These are phyloP conservation scores for Sclerotiophoma versabilis DNA, from an alignment of 2,329 filamentous ascomycete species.

Conservation along the genomic window DNA sequence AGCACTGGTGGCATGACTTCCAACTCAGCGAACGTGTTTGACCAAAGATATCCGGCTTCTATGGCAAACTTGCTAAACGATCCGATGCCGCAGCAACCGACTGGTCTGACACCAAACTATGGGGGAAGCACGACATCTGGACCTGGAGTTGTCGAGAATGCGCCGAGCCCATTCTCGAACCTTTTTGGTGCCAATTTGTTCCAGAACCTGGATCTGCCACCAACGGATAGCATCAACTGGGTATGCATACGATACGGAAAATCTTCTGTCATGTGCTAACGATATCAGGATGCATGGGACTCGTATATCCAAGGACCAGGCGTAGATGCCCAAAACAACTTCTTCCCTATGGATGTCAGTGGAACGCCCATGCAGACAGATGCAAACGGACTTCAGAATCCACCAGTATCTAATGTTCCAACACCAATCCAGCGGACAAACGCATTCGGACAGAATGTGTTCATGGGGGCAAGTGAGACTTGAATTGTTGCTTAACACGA, in stretches of 20 bases:
- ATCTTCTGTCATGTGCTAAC: slow-evolving; percentile 15
- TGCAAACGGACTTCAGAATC: slow-evolving; percentile 23
- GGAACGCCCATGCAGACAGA: slow-evolving; percentile 46
- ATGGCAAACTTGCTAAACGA: slow-evolving; percentile 51
- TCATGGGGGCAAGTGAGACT: slow-evolving; percentile 48
- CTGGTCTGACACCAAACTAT: slow-evolving; percentile 44
- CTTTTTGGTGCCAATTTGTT: slow-evolving; percentile 60
- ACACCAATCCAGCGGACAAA: slow-evolving; percentile 35
- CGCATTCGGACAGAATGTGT: slow-evolving; percentile 45
- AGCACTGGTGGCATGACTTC: slow-evolving; percentile 68
- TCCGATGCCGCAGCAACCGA: slow-evolving; percentile 39
- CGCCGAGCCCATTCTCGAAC: slow-evolving; percentile 61
- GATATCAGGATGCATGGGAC: slow-evolving; percentile 66
- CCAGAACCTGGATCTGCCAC: slow-evolving; percentile 63
- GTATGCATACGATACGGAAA: slow-evolving; percentile 54
- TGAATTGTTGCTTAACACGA: not conserved
- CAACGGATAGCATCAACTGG: slow-evolving; percentile 64
- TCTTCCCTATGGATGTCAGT: slow-evolving; percentile 55
- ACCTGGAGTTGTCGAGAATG: slow-evolving; percentile 45
- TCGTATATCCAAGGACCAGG: slow-evolving; percentile 69
- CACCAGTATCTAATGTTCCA: slow-evolving; percentile 23
- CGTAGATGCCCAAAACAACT: slow-evolving; percentile 50
- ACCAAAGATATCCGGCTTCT: slow-evolving; percentile 48
- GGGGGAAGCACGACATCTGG: slow-evolving; percentile 45
- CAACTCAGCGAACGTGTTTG: slow-evolving; percentile 52